Percentiles rank a stretch among this genome's conserved stretches.
phyloP scores from a whole-genome alignment of 2,329 filamentous ascomycete genomes.

The Pezicula radicicola region DNA sequence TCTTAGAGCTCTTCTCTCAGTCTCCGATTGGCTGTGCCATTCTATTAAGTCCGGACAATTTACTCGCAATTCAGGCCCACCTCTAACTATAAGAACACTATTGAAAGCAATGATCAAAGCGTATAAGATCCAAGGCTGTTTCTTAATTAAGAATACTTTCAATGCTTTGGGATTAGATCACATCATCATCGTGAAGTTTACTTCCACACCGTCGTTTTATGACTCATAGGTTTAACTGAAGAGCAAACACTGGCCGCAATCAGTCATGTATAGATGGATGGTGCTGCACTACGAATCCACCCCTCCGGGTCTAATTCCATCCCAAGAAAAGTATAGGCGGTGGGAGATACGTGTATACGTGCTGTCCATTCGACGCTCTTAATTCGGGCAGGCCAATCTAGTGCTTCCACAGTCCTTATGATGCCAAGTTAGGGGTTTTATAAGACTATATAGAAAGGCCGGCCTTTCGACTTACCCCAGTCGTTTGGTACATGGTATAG shows the following conservation, averaged over 20 bases:
- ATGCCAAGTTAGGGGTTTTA: slow-evolving; percentile 34
- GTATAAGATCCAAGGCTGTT: slow-evolving; percentile 39
- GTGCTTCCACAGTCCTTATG: slow-evolving; percentile 27
- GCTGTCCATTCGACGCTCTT: slow-evolving; percentile 35
- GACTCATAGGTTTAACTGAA: slow-evolving; percentile 32
- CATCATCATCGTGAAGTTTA: slow-evolving; percentile 37
- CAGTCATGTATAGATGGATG: slow-evolving; percentile 37
- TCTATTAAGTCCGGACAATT: background rate
- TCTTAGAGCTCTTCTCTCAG: slow-evolving; percentile 33
- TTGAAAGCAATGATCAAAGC: slow-evolving; percentile 34
- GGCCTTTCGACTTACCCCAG: slow-evolving; percentile 18
- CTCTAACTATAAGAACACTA: slow-evolving; percentile 30
- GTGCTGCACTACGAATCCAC: slow-evolving; percentile 31
- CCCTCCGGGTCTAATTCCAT: slow-evolving; percentile 31
- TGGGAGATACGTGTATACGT: slow-evolving; percentile 35
- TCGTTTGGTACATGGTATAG: slow-evolving; percentile 18
- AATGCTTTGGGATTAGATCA: slow-evolving; percentile 39
- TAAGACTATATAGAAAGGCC: slow-evolving; percentile 12
- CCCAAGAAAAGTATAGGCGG: slow-evolving; percentile 40
- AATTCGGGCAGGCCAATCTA: slow-evolving; percentile 24
- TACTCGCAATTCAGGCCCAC: background rate
- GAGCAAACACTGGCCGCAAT: slow-evolving; percentile 31
- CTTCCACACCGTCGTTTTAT: slow-evolving; percentile 33
- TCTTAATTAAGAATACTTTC: slow-evolving; percentile 34
- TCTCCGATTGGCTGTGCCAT: slow-evolving; percentile 28